Conservation (phyloP, 495 filamentous ascomycete species). For the Xylaria scruposa region DNA sequence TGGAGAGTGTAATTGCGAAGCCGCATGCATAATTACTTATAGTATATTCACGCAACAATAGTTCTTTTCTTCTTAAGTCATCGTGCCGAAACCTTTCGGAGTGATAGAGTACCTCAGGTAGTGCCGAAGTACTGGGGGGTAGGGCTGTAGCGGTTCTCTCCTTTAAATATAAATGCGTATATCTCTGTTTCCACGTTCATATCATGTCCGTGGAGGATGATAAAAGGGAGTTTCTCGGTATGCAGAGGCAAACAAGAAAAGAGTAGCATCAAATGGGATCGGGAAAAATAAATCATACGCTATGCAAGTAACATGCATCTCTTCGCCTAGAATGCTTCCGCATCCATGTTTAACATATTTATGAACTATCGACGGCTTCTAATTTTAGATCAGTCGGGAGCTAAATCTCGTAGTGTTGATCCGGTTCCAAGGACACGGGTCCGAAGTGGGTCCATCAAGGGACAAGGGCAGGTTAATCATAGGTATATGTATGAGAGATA, state of each 20-base stretch:
- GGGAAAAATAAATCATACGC: background rate
- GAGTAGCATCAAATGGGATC: background rate
- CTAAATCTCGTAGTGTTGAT: conserved; percentile 5
- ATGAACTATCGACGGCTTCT: background rate
- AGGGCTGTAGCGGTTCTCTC: too few relatives aligned
- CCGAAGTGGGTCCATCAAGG: conserved; percentile 8
- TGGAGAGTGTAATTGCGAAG: too few relatives aligned
- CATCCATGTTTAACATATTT: background rate
- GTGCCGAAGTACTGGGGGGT: too few relatives aligned
- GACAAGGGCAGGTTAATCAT: background rate
- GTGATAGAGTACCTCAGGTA: too few relatives aligned
- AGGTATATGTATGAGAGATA: background rate
- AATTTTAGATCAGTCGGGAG: conserved; percentile 23
- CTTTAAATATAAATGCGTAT: too few relatives aligned
- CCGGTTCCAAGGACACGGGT: conserved; percentile 18
- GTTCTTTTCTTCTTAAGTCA: too few relatives aligned
- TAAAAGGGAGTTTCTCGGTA: background rate
- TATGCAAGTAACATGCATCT: background rate
- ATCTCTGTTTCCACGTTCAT: background rate
- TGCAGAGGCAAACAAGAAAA: background rate
- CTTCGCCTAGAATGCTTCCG: background rate
- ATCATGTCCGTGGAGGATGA: background rate
- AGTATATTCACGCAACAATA: too few relatives aligned
- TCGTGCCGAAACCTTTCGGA: too few relatives aligned
- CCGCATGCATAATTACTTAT: too few relatives aligned